These are phyloP conservation scores for Hanseniaspora jakobsenii DNA, from an alignment of 805 yeast species.

Conservation along the genomic window DNA sequence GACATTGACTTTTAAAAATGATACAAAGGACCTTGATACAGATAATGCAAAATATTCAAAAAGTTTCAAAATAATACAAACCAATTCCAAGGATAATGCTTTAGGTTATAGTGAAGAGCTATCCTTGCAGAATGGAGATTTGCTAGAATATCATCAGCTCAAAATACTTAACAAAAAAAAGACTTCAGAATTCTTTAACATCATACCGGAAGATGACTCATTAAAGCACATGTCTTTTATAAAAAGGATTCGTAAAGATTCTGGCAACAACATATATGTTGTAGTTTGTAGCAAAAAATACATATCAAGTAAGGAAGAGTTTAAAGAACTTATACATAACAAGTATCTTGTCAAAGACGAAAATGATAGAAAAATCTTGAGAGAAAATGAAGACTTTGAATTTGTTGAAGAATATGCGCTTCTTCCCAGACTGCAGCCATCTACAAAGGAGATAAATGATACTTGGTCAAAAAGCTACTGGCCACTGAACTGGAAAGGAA, in stretches of 20 bases:
- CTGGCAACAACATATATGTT: conserved; percentile 14
- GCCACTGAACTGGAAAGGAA: conserved; percentile 94
- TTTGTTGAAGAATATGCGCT: conserved; percentile 20
- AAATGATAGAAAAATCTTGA: too few relatives aligned
- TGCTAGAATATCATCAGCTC: background rate
- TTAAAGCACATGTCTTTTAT: conserved; percentile 29
- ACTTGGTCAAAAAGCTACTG: conserved; percentile 61
- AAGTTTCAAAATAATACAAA: background rate
- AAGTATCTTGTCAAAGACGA: too few relatives aligned
- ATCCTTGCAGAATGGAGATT: background rate
- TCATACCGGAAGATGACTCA: conserved; percentile 21
- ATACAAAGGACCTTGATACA: too few relatives aligned
- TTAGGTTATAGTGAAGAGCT: background rate
- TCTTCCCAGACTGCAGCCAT: conserved; percentile 56
- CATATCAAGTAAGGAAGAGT: conserved; percentile 31
- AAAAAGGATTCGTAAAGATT: conserved; percentile 41
- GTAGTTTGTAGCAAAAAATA: conserved; percentile 37
- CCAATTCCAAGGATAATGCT: background rate
- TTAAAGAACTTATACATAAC: conserved; percentile 26
- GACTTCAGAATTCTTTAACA: conserved; percentile 20
- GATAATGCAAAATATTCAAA: too few relatives aligned
- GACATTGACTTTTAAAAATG: background rate
- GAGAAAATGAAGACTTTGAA: conserved; percentile 18
- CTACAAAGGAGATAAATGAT: conserved; percentile 50
- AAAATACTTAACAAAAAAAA: conserved; percentile 5